These are phyloP conservation scores for Lentinula detonsa DNA, from an alignment of 768 basidiomycete genomes.

Conservation along the genomic window DNA sequence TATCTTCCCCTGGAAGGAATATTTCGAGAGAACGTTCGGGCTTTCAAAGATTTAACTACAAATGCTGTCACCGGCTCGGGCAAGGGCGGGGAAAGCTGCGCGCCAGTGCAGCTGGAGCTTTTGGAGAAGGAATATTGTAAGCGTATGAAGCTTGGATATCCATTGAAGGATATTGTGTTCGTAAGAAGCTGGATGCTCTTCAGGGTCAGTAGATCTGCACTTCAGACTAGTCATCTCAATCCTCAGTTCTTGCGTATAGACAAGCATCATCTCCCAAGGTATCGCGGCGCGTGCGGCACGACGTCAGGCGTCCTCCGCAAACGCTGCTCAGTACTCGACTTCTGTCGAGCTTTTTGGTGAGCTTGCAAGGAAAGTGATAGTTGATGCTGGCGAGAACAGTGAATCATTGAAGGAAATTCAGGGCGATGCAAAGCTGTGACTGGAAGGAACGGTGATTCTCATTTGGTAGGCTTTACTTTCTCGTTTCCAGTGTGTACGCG, in stretches of 20 bases:
- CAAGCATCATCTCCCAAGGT: constrained; percentile 81
- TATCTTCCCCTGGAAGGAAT: constrained; percentile 24
- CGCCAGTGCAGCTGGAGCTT: constrained; percentile 61
- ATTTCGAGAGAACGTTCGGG: constrained; percentile 18
- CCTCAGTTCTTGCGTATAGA: constrained; percentile 26
- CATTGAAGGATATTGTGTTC: constrained; percentile 74
- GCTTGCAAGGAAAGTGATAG: neutral
- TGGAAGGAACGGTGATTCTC: too few species aligned
- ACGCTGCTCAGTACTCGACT: constrained; percentile 40
- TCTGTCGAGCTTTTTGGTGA: neutral
- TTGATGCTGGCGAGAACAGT: neutral
- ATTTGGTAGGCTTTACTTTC: too few species aligned
- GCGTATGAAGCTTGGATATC: constrained; percentile 59
- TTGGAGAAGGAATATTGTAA: constrained; percentile 81
- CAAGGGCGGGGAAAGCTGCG: constrained; percentile 21
- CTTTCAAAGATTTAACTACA: constrained; percentile 55
- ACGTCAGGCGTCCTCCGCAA: constrained; percentile 86
- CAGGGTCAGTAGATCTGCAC: constrained; percentile 40
- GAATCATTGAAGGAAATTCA: neutral
- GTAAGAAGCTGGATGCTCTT: constrained; percentile 85
- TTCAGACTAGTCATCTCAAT: constrained; percentile 1
- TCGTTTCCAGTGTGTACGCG: too few species aligned
- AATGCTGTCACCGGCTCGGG: neutral
- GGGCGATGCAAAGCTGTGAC: constrained; percentile 20
- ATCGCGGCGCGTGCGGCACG: constrained; percentile 84